A percentile compares a stretch with the other conserved stretches of the same genome.
Evolutionary conservation across 768 basidiomycete species (phyloP).

Genomic region (Pisolithus tinctorius): DNA sequence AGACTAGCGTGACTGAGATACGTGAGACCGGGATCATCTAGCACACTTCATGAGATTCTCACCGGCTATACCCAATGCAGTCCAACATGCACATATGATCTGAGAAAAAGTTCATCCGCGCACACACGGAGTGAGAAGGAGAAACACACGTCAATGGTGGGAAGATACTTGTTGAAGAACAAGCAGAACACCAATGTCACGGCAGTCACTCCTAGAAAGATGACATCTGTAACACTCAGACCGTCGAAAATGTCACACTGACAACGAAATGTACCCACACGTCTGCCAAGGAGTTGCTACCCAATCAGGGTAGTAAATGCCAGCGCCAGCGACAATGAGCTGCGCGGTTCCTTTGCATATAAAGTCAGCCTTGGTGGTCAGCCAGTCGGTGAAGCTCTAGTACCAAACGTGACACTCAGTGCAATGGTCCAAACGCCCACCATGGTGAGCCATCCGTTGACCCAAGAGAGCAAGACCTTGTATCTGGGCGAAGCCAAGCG

Average conservation of each 20-base stretch:
- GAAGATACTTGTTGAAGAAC: conserved; percentile 47
- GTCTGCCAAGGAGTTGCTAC: conserved; percentile 54
- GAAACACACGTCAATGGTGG: conserved; percentile 39
- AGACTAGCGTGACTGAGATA: conserved; percentile 47
- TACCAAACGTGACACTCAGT: conserved; percentile 59
- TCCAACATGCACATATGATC: conserved; percentile 58
- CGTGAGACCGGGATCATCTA: conserved; percentile 6
- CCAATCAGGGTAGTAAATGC: conserved; percentile 55
- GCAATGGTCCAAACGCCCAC: conserved; percentile 66
- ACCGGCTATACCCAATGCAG: conserved; percentile 50
- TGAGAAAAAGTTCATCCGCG: conserved; percentile 20
- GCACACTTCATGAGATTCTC: background rate
- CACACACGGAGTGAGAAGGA: background rate
- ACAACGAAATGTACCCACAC: conserved; percentile 30
- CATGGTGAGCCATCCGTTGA: conserved; percentile 63
- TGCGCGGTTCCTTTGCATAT: conserved; percentile 45
- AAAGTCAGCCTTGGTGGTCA: background rate
- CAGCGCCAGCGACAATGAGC: conserved; percentile 50
- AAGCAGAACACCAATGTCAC: conserved; percentile 46
- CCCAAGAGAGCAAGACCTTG: conserved; percentile 51
- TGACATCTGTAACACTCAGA: conserved; percentile 33
- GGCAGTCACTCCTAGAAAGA: conserved; percentile 48
- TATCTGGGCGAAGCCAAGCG: conserved; percentile 47
- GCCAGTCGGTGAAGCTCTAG: background rate
- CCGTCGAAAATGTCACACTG: background rate